Base-by-base conservation (phyloP, 495 filamentous ascomycete species). In the Penicillium paxilli region DNA sequence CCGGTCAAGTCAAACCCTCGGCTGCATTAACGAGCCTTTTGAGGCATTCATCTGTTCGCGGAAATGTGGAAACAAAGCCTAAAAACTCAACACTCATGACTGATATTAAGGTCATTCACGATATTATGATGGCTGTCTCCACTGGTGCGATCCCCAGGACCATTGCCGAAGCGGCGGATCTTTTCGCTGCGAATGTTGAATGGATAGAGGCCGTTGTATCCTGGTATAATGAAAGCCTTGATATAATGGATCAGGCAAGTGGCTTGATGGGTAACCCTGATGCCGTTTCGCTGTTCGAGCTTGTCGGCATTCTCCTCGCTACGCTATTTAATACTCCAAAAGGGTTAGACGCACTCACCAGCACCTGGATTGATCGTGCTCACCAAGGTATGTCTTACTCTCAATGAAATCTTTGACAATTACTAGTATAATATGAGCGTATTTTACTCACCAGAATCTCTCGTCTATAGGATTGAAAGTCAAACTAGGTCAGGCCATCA, bases 11-110 rank as follows among this genome's bases (percentile, higher is more conserved):
- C 25, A 81, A 84, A 52, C 71, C 75, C 5, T 73, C 82, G 0
- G 77, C 80, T 8, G 74, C 88, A 2, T 71, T 91, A 51, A 60
- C 67, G n/a, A 79, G 76, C 4, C 66, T 90, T 3, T 77, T 84
- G 57, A 77, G 78, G 37, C 82, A 83, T 57, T 89, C 87, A 16
- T 74, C 70, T 11, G 66, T 76, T 45, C 59, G 55, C 21, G 69
- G 70, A 41, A 49, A 55, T 23, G 54, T 59, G n/a, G 53, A 60
- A n/a, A n/a, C 25, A 5, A 59, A 64, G 23, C 51, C 33, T 12
- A 59, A 55, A 6, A 22, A 11, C 9, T 72, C 68, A 11, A 76
- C 72, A 3, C 58, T 76, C 9, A 74, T 80, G 67, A 73, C 69
- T 8, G 77, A 81, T 57, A 75, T 75, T 41, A 68, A 70, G 45